These are phyloP conservation scores for Agaricus blazei DNA, from an alignment of 768 basidiomycete genomes.

Conservation along the genomic window DNA sequence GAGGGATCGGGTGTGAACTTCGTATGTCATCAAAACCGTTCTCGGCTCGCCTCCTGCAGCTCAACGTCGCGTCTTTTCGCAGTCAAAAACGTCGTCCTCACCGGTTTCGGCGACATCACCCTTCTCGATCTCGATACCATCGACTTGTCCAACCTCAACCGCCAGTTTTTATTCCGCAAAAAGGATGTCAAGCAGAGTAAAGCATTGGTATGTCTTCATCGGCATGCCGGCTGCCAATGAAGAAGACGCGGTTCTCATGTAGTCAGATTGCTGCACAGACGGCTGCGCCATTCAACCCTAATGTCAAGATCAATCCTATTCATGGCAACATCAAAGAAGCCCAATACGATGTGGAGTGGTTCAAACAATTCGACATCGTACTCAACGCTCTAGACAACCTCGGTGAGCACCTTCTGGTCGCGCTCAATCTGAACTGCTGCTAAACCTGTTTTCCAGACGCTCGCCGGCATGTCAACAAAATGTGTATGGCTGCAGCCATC, in stretches of 20 bases:
- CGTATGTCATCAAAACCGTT: conserved; percentile 39
- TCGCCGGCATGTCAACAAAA: conserved; percentile 91
- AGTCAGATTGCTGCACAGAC: conserved; percentile 79
- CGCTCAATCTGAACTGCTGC: not conserved
- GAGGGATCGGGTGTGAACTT: conserved; percentile 96
- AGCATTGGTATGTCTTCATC: conserved; percentile 56
- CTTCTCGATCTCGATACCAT: conserved; percentile 97
- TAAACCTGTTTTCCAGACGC: conserved; percentile 53
- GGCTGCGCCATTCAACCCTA: conserved; percentile 81
- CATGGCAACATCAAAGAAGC: conserved; percentile 95
- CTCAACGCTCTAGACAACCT: conserved; percentile 96
- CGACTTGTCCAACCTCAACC: conserved; percentile 94
- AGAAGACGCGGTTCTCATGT: not conserved
- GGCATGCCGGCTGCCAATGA: not conserved
- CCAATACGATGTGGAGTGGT: conserved; percentile 88
- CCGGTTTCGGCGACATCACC: conserved; percentile 90
- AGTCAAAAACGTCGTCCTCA: conserved; percentile 96
- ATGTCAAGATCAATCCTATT: conserved; percentile 81
- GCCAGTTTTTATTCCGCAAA: conserved; percentile 95
- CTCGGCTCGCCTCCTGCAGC: not conserved
- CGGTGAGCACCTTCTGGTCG: conserved; percentile 43
- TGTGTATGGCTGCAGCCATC: conserved; percentile 90
- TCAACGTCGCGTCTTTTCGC: conserved; percentile 1
- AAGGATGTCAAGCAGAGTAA: conserved; percentile 98
- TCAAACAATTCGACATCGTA: conserved; percentile 84